Percentiles rank a stretch among this genome's conserved stretches.
These are phyloP conservation scores for Leccinum fibrillosum DNA, from an alignment of 768 basidiomycete genomes.

Conservation along the genomic window DNA sequence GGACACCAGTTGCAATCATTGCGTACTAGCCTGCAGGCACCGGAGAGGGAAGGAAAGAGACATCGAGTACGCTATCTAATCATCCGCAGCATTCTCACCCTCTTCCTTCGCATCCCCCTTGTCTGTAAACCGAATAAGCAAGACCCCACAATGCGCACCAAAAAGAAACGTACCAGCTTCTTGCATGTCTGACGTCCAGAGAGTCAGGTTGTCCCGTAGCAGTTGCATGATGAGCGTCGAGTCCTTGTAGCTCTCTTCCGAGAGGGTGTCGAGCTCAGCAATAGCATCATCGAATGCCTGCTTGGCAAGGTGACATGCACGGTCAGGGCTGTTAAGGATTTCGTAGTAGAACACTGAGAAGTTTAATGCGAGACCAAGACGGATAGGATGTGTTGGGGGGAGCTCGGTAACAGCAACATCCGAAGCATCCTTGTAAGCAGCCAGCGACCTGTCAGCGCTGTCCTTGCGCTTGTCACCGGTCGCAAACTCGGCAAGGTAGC, in stretches of 20 bases:
- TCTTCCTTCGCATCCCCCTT: slow-evolving; percentile 76
- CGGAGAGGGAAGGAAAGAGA: slow-evolving; percentile 12
- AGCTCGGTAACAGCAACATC: slow-evolving; percentile 96
- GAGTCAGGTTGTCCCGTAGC: slow-evolving; percentile 93
- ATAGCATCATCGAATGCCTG: slow-evolving; percentile 99
- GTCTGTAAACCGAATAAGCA: slow-evolving; percentile 41
- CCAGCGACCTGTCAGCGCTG: slow-evolving; percentile 95
- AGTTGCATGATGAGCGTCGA: slow-evolving; percentile 97
- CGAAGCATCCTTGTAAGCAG: slow-evolving; percentile 96
- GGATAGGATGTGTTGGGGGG: slow-evolving; percentile 95
- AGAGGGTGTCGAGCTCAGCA: slow-evolving; percentile 97
- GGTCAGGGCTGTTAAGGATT: slow-evolving; percentile 97
- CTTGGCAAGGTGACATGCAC: slow-evolving; percentile 98
- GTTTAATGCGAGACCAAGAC: slow-evolving; percentile 97
- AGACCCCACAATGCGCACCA: neutral
- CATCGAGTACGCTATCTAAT: slow-evolving; percentile 40
- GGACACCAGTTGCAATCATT: slow-evolving; percentile 9
- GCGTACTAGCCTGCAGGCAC: slow-evolving; percentile 15
- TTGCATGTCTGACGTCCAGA: slow-evolving; percentile 99
- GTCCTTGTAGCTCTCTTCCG: slow-evolving; percentile 99
- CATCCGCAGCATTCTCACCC: slow-evolving; percentile 59
- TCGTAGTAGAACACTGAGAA: slow-evolving; percentile 99
- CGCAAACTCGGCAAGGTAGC: slow-evolving; percentile 97
- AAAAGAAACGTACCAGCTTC: slow-evolving; percentile 67
- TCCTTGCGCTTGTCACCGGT: slow-evolving; percentile 97